Conservation (phyloP, 148 eudicot species). For the Hydrangea macrophylla region DNA sequence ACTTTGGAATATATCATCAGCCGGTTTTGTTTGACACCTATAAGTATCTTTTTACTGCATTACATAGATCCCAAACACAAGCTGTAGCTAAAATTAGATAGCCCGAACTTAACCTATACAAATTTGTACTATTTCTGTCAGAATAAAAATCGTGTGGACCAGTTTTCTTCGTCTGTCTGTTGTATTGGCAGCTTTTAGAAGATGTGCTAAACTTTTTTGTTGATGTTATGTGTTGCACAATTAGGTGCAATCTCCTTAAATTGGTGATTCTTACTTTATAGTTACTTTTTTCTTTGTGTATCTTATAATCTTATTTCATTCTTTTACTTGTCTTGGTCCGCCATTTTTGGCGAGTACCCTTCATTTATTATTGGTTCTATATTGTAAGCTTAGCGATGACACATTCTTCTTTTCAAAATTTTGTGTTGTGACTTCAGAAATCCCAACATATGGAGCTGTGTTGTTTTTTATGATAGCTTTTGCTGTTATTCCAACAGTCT, state of each 20-base stretch:
- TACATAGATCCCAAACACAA: not conserved
- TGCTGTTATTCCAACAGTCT: conserved; percentile 42
- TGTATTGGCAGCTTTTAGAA: not conserved
- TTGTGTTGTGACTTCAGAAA: conserved; percentile 22
- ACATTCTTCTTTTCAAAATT: not conserved
- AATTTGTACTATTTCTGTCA: no score
- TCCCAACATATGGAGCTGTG: conserved; percentile 29
- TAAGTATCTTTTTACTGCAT: not conserved
- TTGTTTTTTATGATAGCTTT: conserved; percentile 32
- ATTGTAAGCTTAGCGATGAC: not conserved
- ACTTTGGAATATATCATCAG: not conserved
- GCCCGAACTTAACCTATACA: not conserved
- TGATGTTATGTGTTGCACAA: not conserved
- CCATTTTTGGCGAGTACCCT: not conserved
- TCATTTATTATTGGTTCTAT: not conserved
- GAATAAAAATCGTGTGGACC: no score
- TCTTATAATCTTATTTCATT: not conserved
- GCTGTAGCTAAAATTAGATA: not conserved
- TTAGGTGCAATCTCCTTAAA: not conserved
- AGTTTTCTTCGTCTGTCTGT: no score
- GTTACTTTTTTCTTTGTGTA: no score
- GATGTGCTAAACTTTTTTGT: not conserved
- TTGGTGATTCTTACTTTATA: not conserved
- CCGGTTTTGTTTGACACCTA: not conserved
- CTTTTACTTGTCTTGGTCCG: not conserved